phyloP scores from a whole-genome alignment of 371 early-diverging fungal genomes.

The Mortierella sp. region DNA sequence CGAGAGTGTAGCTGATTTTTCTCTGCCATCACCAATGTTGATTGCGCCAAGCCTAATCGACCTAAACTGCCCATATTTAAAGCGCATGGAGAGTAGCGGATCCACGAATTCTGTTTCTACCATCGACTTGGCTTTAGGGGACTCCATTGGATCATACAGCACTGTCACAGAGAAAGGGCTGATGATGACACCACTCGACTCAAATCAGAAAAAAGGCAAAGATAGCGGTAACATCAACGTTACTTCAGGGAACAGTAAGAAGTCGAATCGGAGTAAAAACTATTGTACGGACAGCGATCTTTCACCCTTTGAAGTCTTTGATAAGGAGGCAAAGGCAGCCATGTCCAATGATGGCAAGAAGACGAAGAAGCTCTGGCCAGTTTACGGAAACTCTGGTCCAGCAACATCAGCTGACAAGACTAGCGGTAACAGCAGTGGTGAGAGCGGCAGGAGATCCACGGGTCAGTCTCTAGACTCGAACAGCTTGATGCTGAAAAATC shows the following conservation, averaged over 20 bases:
- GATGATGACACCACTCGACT: neutral
- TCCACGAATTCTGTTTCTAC: constrained; percentile 27
- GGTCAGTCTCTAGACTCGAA: constrained; percentile 22
- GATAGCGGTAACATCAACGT: neutral
- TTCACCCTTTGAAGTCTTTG: neutral
- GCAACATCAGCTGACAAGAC: neutral
- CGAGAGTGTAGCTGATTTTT: neutral
- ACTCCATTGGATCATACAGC: neutral
- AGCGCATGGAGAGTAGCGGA: constrained; percentile 20
- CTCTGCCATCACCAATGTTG: constrained; percentile 17
- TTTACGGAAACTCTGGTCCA: neutral
- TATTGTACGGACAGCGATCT: constrained; percentile 14
- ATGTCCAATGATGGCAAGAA: constrained; percentile 11
- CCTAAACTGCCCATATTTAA: neutral
- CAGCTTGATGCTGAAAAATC: constrained; percentile 26
- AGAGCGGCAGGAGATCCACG: neutral
- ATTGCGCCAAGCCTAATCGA: neutral
- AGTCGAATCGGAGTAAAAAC: neutral
- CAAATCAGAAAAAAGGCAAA: neutral
- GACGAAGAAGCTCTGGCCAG: constrained; percentile 25
- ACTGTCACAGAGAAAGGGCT: neutral
- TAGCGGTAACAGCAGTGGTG: neutral
- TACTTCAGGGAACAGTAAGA: neutral
- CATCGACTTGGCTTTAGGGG: constrained; percentile 8
- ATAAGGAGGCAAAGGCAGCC: neutral